phyloP scores from a whole-genome alignment of 495 filamentous ascomycete genomes.

The Cercophora newfieldiana region DNA sequence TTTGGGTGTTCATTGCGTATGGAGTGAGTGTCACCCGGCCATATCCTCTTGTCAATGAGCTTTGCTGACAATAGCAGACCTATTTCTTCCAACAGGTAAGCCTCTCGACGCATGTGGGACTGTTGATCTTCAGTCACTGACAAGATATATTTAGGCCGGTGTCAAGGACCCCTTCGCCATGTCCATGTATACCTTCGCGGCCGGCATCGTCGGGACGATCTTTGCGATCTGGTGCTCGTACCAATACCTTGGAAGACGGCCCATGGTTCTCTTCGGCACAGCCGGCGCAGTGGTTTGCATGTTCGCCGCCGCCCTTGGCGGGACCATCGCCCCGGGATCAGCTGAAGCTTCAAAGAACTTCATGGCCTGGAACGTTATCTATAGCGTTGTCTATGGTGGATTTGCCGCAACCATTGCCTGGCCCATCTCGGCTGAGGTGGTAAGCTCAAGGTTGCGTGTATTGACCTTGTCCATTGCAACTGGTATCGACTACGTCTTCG shows the following conservation, averaged over 20 bases:
- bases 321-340: slow-evolving; percentile 33
- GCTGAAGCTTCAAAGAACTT: slow-evolving; percentile 29
- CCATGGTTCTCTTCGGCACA: slow-evolving; percentile 38
- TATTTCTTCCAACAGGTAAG: slow-evolving; percentile 20
- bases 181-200: slow-evolving; percentile 28
- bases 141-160: too few relatives aligned
- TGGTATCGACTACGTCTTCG: slow-evolving; percentile 7
- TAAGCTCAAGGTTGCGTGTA: slow-evolving; percentile 12
- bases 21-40: slow-evolving; percentile 33
- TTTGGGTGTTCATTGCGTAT: slow-evolving; percentile 41
- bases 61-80: slow-evolving; percentile 22
- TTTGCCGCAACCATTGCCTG: slow-evolving; percentile 15
- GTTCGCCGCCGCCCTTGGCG: slow-evolving; percentile 41
- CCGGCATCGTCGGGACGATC: slow-evolving; percentile 37
- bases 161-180: slow-evolving; percentile 12
- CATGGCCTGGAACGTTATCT: slow-evolving; percentile 28
- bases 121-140: too few relatives aligned
- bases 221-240: slow-evolving; percentile 42
- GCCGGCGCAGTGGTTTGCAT: slow-evolving; percentile 36
- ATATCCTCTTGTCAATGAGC: slow-evolving; percentile 30
- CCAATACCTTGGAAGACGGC: slow-evolving; percentile 36
- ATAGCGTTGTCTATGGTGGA: slow-evolving; percentile 19
- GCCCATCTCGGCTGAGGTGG: slow-evolving; percentile 15
- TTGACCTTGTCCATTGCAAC: slow-evolving; percentile 8
- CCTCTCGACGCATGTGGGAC: too few relatives aligned